Base-by-base conservation (phyloP, 75 land plant species). In the Cryptomeria japonica region DNA sequence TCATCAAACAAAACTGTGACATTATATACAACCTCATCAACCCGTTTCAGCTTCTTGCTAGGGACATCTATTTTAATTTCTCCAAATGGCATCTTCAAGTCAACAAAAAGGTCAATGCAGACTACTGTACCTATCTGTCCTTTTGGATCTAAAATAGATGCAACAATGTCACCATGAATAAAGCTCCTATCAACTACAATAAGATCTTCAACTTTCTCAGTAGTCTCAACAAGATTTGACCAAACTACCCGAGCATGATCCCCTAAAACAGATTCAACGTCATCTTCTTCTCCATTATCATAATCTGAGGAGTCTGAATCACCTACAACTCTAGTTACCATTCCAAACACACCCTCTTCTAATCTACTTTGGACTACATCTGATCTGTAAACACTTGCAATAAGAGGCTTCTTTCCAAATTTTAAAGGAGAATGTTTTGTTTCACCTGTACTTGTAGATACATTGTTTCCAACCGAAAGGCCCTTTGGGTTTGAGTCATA, bases 1-100 rank as follows among this genome's bases (percentile, higher is more conserved):
- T 98, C 99, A 89, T 95, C 99, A 87, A 98, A 96, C 61, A 94
- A 68, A 41, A 98, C 99, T 28, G 95, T 96, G 42, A 98, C 99
- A 87, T 98, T 96, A 89, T 97, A 99, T 19, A 91, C 78, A 36
- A 98, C 94, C 80, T 98, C 99, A 86, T 96, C 99, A n/a, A 98
- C 90, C 86, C 95, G 94, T 77, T 90, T 88, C 46, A 98, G 85
- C 75, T 88, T 90, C 86, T 87, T 94, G 87, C 96, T 92, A 37
- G 96, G 92, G 19, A 97, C 86, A 88, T 90, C 90, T 82, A 80
- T 92, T 79, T 93, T 87, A 32, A 94, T 76, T 56, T 92, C 90
- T 84, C 93, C 93, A 85, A 93, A 91, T 12, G 87, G 46, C 56
- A 91, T 83, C 91, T 89, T 90, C 88, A 98, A 86, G 91, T 98